Base-by-base conservation (phyloP, 2,329 filamentous ascomycete species). In the Pleomassaria siparia region DNA sequence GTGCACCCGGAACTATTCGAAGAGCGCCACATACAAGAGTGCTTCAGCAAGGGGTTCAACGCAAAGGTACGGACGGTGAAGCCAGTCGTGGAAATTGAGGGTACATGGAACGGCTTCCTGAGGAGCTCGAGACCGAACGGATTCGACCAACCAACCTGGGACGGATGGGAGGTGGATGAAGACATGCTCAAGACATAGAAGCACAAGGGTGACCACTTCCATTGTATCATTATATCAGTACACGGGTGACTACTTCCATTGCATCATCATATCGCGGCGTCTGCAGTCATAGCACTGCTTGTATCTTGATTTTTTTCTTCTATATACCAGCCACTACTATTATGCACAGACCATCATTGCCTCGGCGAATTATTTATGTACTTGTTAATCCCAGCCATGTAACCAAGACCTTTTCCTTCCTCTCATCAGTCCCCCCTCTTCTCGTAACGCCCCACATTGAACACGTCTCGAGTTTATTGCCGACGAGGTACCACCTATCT, bases 1-100 rank as follows among this genome's bases (percentile, higher is more conserved):
- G 72, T 73, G 7, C 79, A 78, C 57, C 80, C 81, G 0, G 76
- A 80, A 21, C 65, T 85, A n/a, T 82, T 84, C 50, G 70, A 72
- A 22, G 65, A 76, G 21, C 64, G 63, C 6, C 67, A 75, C 39
- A 73, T 79, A 54, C 69, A 80, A 47, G 76, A 80, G 59, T 73
- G 71, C 51, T 81, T 77, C 74, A 75, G 74, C 55, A 62, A 51
- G 33, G 68, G 64, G 1, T 73, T 72, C 53, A 56, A 70, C 16
- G 69, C 69, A 1, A 57, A 75, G 69, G 74, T 84, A 72, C 62
- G 75, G 40, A 71, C 76, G 20, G 74, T 79, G 4, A 69, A 66
- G 43, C 76, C 77, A 0, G 72, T 78, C 10, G 69, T 74, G 8
- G 62, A 67, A 41, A 71, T 79, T 32, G 73, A 76, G 26, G 76